These are phyloP conservation scores for Ensete glaucum DNA, from an alignment of 176 grass and related monocot genomes.

Conservation along the genomic window DNA sequence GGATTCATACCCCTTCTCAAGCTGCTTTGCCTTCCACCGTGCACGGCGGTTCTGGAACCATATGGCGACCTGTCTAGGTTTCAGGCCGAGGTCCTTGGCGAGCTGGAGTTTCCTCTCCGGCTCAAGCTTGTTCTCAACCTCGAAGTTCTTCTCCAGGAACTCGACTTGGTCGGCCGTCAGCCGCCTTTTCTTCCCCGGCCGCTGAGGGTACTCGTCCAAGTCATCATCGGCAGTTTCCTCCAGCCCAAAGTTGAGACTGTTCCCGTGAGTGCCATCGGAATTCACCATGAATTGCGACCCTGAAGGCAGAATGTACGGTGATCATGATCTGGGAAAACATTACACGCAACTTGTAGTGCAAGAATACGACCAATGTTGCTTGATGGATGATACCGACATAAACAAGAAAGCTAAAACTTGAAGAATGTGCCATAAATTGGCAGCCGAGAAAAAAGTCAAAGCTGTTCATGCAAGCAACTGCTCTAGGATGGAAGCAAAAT, in stretches of 20 bases:
- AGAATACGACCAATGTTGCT: too few species aligned
- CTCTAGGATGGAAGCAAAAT: too few species aligned
- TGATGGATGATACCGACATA: too few species aligned
- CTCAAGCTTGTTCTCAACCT: conserved; percentile 78
- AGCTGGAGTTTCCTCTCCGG: conserved; percentile 80
- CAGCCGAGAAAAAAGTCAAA: too few species aligned
- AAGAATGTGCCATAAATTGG: too few species aligned
- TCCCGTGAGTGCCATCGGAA: neutral
- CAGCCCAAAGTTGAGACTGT: neutral
- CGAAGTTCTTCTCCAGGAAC: conserved; percentile 81
- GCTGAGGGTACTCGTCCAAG: neutral
- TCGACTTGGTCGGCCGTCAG: conserved; percentile 75
- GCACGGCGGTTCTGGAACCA: conserved; percentile 99
- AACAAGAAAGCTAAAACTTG: too few species aligned
- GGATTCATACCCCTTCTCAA: conserved; percentile 61
- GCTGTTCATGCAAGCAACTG: too few species aligned
- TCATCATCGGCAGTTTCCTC: neutral
- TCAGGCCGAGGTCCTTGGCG: conserved; percentile 63
- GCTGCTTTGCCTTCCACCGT: conserved; percentile 84
- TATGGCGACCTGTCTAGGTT: conserved; percentile 86
- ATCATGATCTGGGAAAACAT: too few species aligned
- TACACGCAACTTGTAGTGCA: too few species aligned
- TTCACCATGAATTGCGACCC: neutral
- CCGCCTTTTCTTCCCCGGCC: conserved; percentile 41
- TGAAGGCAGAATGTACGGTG: neutral